Conservation (phyloP, 768 basidiomycete genomes). For the Mycena belliarum region DNA sequence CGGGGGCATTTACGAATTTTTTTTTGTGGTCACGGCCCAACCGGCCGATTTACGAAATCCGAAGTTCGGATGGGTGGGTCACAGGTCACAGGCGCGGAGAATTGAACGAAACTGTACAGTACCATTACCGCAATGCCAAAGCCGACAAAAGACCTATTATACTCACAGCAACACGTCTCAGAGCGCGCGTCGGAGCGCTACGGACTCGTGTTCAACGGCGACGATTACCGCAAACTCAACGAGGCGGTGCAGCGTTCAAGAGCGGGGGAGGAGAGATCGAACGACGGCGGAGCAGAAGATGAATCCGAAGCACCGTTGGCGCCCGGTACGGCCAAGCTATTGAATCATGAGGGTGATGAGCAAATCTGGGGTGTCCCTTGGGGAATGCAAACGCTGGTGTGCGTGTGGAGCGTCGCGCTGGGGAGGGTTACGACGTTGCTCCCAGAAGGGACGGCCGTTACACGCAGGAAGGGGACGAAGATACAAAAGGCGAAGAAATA, state of each 20-base stretch:
- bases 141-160: slow-evolving; percentile 14
- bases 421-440: slow-evolving; percentile 17
- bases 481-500: slow-evolving; percentile 14
- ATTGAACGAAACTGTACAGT: too few species aligned
- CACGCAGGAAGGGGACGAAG: slow-evolving; percentile 16
- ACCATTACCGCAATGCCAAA: slow-evolving; percentile 13
- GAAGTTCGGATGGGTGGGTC: too few species aligned
- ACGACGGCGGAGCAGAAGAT: not conserved
- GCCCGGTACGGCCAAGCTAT: not conserved
- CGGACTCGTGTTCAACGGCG: slow-evolving; percentile 3
- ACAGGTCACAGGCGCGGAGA: too few species aligned
- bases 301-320: not conserved
- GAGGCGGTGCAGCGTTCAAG: slow-evolving; percentile 7
- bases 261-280: too few species aligned
- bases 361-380: slow-evolving; percentile 20
- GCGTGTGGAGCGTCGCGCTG: slow-evolving; percentile 13
- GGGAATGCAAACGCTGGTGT: slow-evolving; percentile 10
- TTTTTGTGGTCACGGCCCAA: too few species aligned
- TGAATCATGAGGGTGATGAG: slow-evolving; percentile 20
- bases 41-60: too few species aligned
- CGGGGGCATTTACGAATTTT: too few species aligned
- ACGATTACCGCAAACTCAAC: slow-evolving; percentile 17
- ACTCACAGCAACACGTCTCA: slow-evolving; percentile 20
- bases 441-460: slow-evolving; percentile 18
- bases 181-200: slow-evolving; percentile 20